A percentile compares a stretch with the other conserved stretches of the same genome.
Conservation (phyloP, 2,329 filamentous ascomycete genomes). For the Camillea tinctor region DNA sequence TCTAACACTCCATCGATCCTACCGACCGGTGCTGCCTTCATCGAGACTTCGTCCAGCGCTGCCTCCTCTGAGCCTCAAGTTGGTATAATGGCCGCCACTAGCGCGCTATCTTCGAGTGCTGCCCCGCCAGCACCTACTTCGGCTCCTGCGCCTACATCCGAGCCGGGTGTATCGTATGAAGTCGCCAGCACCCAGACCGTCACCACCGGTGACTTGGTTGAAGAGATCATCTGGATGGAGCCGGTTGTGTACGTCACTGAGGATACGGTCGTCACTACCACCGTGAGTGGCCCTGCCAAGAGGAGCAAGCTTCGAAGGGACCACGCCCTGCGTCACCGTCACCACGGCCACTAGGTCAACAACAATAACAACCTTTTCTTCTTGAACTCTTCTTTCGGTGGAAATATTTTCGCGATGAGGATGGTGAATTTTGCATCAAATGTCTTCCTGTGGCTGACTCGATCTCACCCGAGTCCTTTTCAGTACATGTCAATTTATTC, state of each 20-base stretch:
- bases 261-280: conserved; percentile 40
- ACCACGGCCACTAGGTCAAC: conserved; percentile 21
- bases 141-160: conserved; percentile 30
- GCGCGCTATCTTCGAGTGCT: conserved; percentile 11
- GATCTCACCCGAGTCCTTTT: conserved; percentile 26
- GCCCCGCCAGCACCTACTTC: conserved; percentile 24
- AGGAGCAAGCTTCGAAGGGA: conserved; percentile 31
- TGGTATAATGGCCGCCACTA: conserved; percentile 16
- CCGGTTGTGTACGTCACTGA: conserved; percentile 53
- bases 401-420: conserved; percentile 24
- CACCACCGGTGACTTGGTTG: conserved; percentile 50
- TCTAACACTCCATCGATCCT: conserved; percentile 20
- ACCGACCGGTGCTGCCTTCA: conserved; percentile 33
- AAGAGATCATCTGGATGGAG: conserved; percentile 58
- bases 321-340: conserved; percentile 42
- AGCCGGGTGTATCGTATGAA: conserved; percentile 35
- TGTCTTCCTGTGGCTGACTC: conserved; percentile 21
- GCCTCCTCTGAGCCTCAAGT: conserved; percentile 12
- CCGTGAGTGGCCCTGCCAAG: conserved; percentile 34
- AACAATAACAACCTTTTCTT: conserved; percentile 6
- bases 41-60: conserved; percentile 18
- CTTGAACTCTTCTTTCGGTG: conserved; percentile 24
- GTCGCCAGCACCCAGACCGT: conserved; percentile 53
- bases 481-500: conserved; percentile 26
- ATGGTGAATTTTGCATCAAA: conserved; percentile 24